Conservation (phyloP, 495 filamentous ascomycete species). For the Astrocystis sublimbata region DNA sequence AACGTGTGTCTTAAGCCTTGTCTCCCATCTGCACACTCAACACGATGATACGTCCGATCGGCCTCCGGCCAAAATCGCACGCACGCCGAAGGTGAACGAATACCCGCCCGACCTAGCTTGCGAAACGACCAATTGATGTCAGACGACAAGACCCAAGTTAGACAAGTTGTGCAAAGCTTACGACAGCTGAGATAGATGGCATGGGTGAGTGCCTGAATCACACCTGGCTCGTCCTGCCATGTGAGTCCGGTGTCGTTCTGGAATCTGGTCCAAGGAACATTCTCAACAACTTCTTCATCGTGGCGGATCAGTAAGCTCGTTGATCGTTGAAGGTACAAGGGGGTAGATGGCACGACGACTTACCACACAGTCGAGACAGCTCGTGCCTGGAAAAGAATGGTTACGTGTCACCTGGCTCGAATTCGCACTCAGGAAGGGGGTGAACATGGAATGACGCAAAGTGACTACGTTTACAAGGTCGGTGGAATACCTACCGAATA, state of each 20-base stretch:
- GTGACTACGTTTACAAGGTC: background rate
- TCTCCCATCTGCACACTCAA: too few species aligned
- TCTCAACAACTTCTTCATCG: background rate
- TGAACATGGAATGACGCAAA: background rate
- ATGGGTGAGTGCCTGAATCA: background rate
- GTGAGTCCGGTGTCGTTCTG: background rate
- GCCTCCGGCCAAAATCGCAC: background rate
- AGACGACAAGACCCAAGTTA: too few species aligned
- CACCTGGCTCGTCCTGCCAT: background rate
- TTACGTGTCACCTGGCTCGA: conserved; percentile 3
- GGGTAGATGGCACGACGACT: background rate
- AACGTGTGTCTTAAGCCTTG: background rate
- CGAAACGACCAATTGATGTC: background rate
- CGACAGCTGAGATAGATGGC: background rate
- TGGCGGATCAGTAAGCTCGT: background rate
- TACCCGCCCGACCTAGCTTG: background rate
- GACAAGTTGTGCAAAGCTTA: background rate
- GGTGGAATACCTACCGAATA: background rate
- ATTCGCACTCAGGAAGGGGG: background rate
- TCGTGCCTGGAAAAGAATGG: background rate
- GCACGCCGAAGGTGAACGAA: background rate
- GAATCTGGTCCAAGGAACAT: background rate
- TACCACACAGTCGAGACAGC: background rate
- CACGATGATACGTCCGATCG: background rate
- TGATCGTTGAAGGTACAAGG: background rate